These are phyloP conservation scores for Lipomyces starkeyi DNA, from an alignment of 805 yeast species.

Conservation along the genomic window DNA sequence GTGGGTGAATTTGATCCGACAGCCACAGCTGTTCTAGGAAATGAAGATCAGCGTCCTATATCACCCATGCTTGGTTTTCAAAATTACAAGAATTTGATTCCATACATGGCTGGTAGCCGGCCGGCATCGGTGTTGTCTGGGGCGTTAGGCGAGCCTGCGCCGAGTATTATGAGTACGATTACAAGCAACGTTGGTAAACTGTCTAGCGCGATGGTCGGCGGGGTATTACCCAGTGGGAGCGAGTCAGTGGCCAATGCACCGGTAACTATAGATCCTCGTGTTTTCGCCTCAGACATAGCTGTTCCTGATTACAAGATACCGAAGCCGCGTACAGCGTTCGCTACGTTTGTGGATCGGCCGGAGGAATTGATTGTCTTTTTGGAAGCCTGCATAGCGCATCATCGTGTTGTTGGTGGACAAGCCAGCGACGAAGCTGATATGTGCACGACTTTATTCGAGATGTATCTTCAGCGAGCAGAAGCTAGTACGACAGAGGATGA, in stretches of 20 bases:
- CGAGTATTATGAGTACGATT: constrained; percentile 29
- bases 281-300: neutral
- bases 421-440: constrained; percentile 73
- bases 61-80: constrained; percentile 22
- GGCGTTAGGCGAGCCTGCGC: constrained; percentile 17
- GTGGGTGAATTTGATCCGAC: constrained; percentile 26
- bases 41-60: constrained; percentile 13
- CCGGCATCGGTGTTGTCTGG: constrained; percentile 32
- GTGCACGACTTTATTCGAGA: constrained; percentile 77
- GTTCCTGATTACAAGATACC: constrained; percentile 81
- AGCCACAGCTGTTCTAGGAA: neutral
- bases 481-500: constrained; percentile 48
- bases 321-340: constrained; percentile 81
- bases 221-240: constrained; percentile 9
- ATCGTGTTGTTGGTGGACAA: constrained; percentile 63
- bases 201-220: constrained; percentile 25
- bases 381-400: constrained; percentile 64
- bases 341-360: constrained; percentile 84
- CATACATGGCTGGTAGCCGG: constrained; percentile 32
- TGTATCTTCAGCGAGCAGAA: constrained; percentile 69
- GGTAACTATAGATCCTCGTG: constrained; percentile 5
- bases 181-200: constrained; percentile 27
- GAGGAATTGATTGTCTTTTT: constrained; percentile 87
- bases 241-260: constrained; percentile 5
- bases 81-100: constrained; percentile 29